phyloP scores from a whole-genome alignment of 306 rosid genomes.

The Arachis stenosperma region DNA sequence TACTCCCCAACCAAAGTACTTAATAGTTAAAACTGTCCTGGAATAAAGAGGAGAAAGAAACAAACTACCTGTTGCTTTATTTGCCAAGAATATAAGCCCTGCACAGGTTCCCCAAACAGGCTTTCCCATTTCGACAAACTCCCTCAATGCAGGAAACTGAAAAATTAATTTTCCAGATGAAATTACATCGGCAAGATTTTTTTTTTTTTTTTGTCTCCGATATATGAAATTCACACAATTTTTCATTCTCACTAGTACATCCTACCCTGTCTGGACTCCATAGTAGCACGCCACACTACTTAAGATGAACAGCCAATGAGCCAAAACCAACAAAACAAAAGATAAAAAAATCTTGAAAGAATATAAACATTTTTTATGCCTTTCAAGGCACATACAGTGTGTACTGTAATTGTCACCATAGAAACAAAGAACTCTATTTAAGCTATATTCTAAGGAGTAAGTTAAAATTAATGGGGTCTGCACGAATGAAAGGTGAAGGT shows the following conservation, averaged over 20 bases:
- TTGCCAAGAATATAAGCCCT: slow-evolving; percentile 93
- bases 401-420: background rate
- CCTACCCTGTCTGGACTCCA: background rate
- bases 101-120: slow-evolving; percentile 99
- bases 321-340: slow-evolving; percentile 18
- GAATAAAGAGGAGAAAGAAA: slow-evolving; percentile 25
- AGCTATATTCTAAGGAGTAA: slow-evolving; percentile 18
- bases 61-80: slow-evolving; percentile 75
- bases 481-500: no score
- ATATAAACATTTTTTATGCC: background rate
- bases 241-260: background rate
- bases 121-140: slow-evolving; percentile 87
- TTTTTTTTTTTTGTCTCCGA: no score
- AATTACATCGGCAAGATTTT: background rate
- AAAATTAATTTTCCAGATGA: background rate
- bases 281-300: background rate
- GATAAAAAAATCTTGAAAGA: background rate
- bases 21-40: background rate
- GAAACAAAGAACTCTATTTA: slow-evolving; percentile 13
- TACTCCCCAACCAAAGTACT: no score
- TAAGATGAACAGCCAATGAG: background rate
- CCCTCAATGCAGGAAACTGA: slow-evolving; percentile 92
- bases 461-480: no score
- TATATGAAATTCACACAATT: background rate
- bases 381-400: slow-evolving; percentile 4